A percentile compares a stretch with the other conserved stretches of the same genome.
Evolutionary conservation across 306 rosid species (phyloP).

Genomic region (Begonia fuchsioides): DNA sequence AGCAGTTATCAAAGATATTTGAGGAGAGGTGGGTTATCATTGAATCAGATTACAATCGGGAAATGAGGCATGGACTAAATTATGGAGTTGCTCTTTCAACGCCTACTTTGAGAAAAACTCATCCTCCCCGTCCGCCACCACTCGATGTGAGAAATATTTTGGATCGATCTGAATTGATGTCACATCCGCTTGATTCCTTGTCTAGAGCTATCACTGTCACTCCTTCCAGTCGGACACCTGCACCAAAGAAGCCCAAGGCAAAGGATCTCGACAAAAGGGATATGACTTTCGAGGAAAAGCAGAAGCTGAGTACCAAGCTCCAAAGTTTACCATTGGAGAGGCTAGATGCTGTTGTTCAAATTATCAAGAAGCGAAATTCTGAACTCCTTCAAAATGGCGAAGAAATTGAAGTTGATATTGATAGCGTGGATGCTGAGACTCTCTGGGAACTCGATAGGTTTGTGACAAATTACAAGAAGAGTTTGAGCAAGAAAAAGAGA

Average conservation of each 20-base stretch:
- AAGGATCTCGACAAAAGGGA: constrained; percentile 87
- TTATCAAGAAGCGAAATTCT: constrained; percentile 67
- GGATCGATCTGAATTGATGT: constrained; percentile 59
- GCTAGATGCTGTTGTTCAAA: constrained; percentile 69
- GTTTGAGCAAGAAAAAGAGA: constrained; percentile 84
- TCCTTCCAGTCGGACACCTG: constrained; percentile 70
- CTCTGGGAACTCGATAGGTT: constrained; percentile 97
- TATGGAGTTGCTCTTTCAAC: constrained; percentile 33
- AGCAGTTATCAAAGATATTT: constrained; percentile 50
- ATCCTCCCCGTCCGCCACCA: constrained; percentile 40
- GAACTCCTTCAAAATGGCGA: constrained; percentile 63
- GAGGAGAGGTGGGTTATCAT: constrained; percentile 88
- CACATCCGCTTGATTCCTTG: constrained; percentile 24
- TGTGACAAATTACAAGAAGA: constrained; percentile 85
- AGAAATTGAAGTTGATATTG: constrained; percentile 93
- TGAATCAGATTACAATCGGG: constrained; percentile 74
- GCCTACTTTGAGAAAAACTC: constrained; percentile 59
- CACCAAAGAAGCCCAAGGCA: constrained; percentile 93
- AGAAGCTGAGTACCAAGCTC: constrained; percentile 71
- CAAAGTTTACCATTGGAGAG: constrained; percentile 74
- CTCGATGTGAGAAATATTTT: constrained; percentile 74
- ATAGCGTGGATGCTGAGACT: constrained; percentile 79
- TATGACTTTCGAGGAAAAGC: constrained; percentile 85
- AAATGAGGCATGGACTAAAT: constrained; percentile 45
- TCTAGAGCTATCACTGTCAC: constrained; percentile 40